Evolutionary conservation across 176 grass and related monocot genomes (phyloP), one percentile per base, ranked within the genome.

Genomic region (Musa troglodytarum): DNA sequence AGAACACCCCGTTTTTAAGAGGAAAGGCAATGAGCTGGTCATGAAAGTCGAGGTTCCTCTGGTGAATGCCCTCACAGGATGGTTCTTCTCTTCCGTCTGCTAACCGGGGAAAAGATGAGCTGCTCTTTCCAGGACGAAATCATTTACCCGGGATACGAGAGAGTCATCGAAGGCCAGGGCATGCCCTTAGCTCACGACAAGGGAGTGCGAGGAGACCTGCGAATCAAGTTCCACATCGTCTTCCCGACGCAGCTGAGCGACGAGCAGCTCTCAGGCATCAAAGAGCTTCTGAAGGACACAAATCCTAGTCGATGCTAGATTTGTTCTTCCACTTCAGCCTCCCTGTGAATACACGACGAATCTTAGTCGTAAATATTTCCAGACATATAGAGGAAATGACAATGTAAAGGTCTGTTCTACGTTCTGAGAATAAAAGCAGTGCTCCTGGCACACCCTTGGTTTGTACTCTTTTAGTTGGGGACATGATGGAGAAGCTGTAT

Each of bases 21-120:
- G 94, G 62, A 82, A 80, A 7, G 90, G 86, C 49, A 76, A 93
- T 11, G 90, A 98, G n/a, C 77, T 98, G 26, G 90, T 98, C 43
- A 79, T 98, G 14, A 98, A 98, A 76, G 86, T 85, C 0, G 86
- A 98, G 84, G 90, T 98, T 68, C 86, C 90, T 24, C 63, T 98
- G 68, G 86, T 87, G 79, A 82, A 81, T 75, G 94, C 94, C 21
- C 88, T 93, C 76, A 89, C 86, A 0, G 94, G 94, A 11, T 98
- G 94, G 94, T 81, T 78, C 52, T 91, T 93, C 82, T 87, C 86
- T 1, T 98, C 82, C 78, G 88, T 61, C 83, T 98, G 0, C 77
- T 98, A 1, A 81, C 71, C 1, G 90, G 94, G 62, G 87, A 74
- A 75, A 98, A 93, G 74, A 87, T 91, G 86, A 91, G 51, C 75